Base-by-base conservation (phyloP, 805 yeast genomes). In the Candida multigemmis region DNA sequence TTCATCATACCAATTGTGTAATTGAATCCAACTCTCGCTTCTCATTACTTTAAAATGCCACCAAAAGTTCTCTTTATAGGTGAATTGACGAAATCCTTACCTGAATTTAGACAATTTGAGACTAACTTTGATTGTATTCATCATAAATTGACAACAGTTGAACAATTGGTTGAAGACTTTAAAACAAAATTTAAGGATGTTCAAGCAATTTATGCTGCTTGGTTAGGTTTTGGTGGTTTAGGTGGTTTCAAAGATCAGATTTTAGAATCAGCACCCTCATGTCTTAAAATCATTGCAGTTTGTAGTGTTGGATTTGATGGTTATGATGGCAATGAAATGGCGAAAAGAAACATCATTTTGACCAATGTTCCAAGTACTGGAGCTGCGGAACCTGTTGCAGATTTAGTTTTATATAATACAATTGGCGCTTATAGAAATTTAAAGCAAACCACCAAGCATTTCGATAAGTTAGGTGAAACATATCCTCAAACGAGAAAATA, bases 311-410 rank as follows among this genome's bases (percentile, higher is more conserved):
- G 83, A 0, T 56, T 54, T 38, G 77, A 74, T 34, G 59, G 58
- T 11, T 62, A 65, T 32, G 74, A 74, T 40, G 50, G 61, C 0
- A 50, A 41, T 0, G 52, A 49, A 1, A 47, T 76, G 52, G 42
- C 49, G 5, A 38, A 46, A 7, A 46, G 50, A 22, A 67, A 65
- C 9, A 69, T 82, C 15, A 41, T 54, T 6, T 57, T 82, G 33
- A 71, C 81, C 33, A 77, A 82, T 42, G 75, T 74, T 14, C 65
- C 68, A 1, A 45, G 62, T 14, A 44, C 30, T 69, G 82, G 46
- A 54, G 74, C 79, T 0, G 71, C 81, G 1, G 71, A 62, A 21
- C 77, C 80, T 10, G 93, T 82, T 15, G 81, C 87, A 3, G 93
- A 82, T 36, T 53, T 76, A 32, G 89, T 77, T 3, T 52, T 79